Conservation (phyloP, 2,329 filamentous ascomycete species). For the Alternaria consortialis region DNA sequence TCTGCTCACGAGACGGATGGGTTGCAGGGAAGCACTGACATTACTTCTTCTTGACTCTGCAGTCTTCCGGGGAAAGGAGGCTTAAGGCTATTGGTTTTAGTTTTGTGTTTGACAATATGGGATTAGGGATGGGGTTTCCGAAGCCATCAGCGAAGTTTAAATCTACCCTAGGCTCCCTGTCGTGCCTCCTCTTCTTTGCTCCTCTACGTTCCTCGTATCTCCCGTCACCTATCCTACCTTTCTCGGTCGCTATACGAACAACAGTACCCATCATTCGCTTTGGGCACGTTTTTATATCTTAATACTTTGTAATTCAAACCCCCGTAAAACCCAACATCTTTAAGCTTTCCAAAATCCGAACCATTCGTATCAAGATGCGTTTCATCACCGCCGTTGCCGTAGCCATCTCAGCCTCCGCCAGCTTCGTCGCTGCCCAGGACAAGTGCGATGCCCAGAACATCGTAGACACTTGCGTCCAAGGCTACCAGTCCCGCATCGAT, state of each 20-base stretch:
- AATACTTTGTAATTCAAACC: slow-evolving; percentile 2
- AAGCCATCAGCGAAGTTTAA: background rate
- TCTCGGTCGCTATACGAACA: slow-evolving; percentile 1
- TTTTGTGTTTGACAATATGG: slow-evolving; percentile 6
- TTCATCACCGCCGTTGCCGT: slow-evolving; percentile 40
- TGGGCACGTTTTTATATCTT: background rate
- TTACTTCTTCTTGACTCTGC: background rate
- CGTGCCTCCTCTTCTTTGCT: background rate
- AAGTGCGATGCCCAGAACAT: slow-evolving; percentile 56
- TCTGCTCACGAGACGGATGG: background rate
- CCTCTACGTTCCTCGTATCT: background rate
- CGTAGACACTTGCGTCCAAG: slow-evolving; percentile 59
- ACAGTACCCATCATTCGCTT: slow-evolving; percentile 3
- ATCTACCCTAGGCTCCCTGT: background rate
- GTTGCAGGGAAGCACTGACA: slow-evolving; percentile 3
- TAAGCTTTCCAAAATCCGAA: background rate
- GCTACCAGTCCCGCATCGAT: slow-evolving; percentile 54
- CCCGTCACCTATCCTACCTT: slow-evolving; percentile 1
- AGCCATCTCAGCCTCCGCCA: slow-evolving; percentile 42
- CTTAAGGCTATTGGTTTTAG: slow-evolving; percentile 5
- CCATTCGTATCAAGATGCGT: slow-evolving; percentile 39
- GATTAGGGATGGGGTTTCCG: slow-evolving; percentile 2
- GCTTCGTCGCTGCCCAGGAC: slow-evolving; percentile 53
- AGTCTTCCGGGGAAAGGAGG: slow-evolving; percentile 8
- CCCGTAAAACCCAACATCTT: background rate